phyloP scores from a whole-genome alignment of 2,329 filamentous ascomycete genomes.

The Aspergillus uvarum region DNA sequence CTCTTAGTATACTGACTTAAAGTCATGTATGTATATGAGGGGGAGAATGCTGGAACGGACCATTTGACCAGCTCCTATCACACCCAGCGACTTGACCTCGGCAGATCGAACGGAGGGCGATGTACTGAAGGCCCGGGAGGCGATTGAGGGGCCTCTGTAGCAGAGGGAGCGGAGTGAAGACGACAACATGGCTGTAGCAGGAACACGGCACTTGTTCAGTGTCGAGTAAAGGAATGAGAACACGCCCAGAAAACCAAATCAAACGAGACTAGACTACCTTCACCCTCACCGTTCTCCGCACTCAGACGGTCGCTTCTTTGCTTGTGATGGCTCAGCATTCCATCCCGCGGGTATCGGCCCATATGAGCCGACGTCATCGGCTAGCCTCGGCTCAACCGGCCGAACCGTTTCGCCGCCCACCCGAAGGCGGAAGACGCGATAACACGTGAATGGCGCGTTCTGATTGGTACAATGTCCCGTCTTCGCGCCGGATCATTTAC shows the following conservation, averaged over 20 bases:
- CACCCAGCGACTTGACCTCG: slow-evolving; percentile 82
- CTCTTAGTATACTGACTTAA: neutral
- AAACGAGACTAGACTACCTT: slow-evolving; percentile 5
- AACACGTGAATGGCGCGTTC: slow-evolving; percentile 31
- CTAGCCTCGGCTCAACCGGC: slow-evolving; percentile 29
- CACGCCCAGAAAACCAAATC: neutral
- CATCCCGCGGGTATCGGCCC: slow-evolving; percentile 2
- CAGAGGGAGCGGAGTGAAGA: slow-evolving; percentile 34
- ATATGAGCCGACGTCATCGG: slow-evolving; percentile 33
- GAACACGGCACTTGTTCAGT: neutral
- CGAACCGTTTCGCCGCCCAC: slow-evolving; percentile 14
- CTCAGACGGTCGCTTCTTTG: slow-evolving; percentile 9
- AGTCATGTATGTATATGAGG: too few species aligned
- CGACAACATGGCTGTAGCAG: slow-evolving; percentile 34
- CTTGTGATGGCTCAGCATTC: neutral
- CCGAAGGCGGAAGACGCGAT: slow-evolving; percentile 23
- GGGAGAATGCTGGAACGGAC: slow-evolving; percentile 50
- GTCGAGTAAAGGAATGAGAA: neutral
- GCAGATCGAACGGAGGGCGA: slow-evolving; percentile 61
- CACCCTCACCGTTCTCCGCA: slow-evolving; percentile 19
- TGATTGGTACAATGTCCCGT: slow-evolving; percentile 20
- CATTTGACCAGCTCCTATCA: slow-evolving; percentile 96
- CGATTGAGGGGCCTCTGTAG: slow-evolving; percentile 37
- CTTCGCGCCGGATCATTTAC: slow-evolving; percentile 1
- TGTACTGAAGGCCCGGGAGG: slow-evolving; percentile 66